Evolutionary conservation across 176 grass and related monocot genomes (phyloP).

Genomic region (Guadua angustifolia): DNA sequence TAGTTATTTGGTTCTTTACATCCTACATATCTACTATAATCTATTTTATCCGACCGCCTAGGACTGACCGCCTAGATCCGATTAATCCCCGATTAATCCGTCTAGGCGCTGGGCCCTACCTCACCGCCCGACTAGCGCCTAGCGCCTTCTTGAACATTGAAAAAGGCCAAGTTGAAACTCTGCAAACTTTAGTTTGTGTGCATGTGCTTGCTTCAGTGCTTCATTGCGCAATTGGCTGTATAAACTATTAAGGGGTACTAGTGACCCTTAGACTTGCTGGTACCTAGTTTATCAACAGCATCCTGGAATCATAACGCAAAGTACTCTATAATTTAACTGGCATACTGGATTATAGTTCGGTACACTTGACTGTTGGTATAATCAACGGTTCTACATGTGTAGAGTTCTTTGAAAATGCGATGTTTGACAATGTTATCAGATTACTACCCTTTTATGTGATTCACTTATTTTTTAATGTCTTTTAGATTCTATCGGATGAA

Average conservation of each 20-base stretch:
- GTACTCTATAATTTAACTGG: slow-evolving; percentile 16
- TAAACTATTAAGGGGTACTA: neutral
- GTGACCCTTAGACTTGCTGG: slow-evolving; percentile 16
- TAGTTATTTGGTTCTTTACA: too few species aligned
- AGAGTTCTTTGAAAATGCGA: neutral
- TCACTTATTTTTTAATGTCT: slow-evolving; percentile 17
- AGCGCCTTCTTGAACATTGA: too few species aligned
- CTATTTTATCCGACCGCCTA: too few species aligned
- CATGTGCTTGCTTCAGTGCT: neutral
- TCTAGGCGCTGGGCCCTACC: too few species aligned
- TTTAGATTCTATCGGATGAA: slow-evolving; percentile 84
- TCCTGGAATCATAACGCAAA: neutral
- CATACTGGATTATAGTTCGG: slow-evolving; percentile 13
- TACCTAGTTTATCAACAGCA: slow-evolving; percentile 2
- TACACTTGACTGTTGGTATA: neutral
- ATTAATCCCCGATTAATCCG: too few species aligned
- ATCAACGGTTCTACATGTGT: neutral
- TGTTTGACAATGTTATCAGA: slow-evolving; percentile 25
- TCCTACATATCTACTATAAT: too few species aligned
- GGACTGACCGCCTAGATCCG: too few species aligned
- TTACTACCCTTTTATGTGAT: slow-evolving; percentile 30
- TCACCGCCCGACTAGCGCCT: too few species aligned
- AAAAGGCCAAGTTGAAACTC: neutral
- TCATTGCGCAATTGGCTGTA: neutral
- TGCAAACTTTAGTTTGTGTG: neutral